Conservation (phyloP, 2,329 filamentous ascomycete species). For the Fusarium drepaniforme region DNA sequence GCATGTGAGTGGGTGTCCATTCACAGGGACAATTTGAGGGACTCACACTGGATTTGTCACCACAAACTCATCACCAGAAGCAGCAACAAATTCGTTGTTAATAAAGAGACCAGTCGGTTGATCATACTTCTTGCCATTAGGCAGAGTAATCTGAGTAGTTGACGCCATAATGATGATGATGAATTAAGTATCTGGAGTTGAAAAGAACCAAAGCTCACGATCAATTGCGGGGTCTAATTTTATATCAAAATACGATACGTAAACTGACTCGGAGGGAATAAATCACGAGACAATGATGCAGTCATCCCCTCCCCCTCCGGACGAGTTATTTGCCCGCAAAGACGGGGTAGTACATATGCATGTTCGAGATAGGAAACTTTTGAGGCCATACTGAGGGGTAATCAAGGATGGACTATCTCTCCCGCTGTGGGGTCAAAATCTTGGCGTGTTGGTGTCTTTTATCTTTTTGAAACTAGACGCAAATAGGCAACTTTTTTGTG, state of each 20-base stretch:
- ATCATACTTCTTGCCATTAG: constrained; percentile 54
- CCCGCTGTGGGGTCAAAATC: constrained; percentile 14
- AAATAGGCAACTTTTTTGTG: constrained; percentile 34
- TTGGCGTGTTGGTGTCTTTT: not conserved
- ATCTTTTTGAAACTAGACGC: constrained; percentile 12
- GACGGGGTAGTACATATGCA: not conserved
- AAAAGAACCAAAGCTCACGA: not conserved
- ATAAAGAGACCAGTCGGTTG: constrained; percentile 47
- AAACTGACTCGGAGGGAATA: not conserved
- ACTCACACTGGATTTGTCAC: constrained; percentile 38
- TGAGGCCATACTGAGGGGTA: constrained; percentile 17
- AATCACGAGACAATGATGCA: not conserved
- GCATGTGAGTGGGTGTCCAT: too few species aligned
- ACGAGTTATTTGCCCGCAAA: not conserved
- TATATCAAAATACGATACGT: not conserved
- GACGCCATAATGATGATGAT: constrained; percentile 23
- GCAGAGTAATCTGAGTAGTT: constrained; percentile 34
- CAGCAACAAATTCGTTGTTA: constrained; percentile 43
- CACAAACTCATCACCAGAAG: constrained; percentile 36
- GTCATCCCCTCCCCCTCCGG: not conserved
- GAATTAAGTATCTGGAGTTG: not conserved
- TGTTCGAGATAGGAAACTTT: constrained; percentile 30
- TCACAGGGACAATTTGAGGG: rapidly evolving
- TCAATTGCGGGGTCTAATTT: not conserved
- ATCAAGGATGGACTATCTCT: not conserved